These are phyloP conservation scores for Pyricularia grisea DNA, from an alignment of 2,329 filamentous ascomycete genomes.

Conservation along the genomic window DNA sequence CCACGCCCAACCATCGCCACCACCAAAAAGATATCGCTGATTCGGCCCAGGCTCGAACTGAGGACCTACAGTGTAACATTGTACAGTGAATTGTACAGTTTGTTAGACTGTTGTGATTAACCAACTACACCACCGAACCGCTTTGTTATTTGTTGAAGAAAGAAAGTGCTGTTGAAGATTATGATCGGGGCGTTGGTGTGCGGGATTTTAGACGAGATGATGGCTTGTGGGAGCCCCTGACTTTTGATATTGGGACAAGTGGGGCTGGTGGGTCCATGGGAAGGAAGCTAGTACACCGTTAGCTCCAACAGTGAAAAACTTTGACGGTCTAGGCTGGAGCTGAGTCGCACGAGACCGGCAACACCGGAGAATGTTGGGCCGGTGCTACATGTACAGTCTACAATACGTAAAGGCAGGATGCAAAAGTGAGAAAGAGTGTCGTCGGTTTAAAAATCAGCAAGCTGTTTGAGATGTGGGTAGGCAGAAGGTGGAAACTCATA, in stretches of 20 bases:
- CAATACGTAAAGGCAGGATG: no score
- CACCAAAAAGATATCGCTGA: background rate
- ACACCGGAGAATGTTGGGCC: no score
- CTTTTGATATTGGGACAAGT: background rate
- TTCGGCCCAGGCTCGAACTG: background rate
- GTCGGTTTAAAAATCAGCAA: no score
- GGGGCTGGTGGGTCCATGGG: background rate
- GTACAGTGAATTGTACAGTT: background rate
- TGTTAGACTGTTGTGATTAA: slow-evolving; percentile 1
- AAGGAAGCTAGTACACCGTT: no score
- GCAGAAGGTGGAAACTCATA: no score
- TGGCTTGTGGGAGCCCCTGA: background rate
- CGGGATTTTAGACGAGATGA: background rate
- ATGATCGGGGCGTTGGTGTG: background rate
- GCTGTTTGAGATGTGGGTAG: no score
- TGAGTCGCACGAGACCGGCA: no score
- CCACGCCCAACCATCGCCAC: no score
- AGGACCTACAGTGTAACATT: background rate
- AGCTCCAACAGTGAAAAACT: no score
- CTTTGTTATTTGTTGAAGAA: background rate
- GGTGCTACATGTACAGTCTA: no score
- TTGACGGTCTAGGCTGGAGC: no score
- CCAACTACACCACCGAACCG: background rate
- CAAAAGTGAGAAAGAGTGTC: no score
- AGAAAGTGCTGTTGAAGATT: background rate